Percentiles rank a stretch among this genome's conserved stretches.
Conservation (phyloP, 768 basidiomycete species). For the Mycena galopus region DNA sequence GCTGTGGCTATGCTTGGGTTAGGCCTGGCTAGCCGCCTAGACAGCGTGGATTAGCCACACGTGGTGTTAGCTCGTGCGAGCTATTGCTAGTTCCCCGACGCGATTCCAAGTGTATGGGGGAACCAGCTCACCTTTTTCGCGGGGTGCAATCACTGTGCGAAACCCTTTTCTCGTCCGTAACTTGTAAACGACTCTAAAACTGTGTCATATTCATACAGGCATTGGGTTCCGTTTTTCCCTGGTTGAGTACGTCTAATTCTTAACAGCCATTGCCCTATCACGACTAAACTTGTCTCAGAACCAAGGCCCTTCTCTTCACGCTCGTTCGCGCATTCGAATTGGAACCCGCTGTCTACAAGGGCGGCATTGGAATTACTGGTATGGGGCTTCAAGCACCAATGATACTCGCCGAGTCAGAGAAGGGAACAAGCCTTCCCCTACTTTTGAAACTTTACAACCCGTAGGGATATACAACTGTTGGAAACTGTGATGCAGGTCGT, state of each 20-base stretch:
- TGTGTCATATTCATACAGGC: slow-evolving; percentile 38
- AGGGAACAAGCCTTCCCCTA: neutral
- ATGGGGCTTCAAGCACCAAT: neutral
- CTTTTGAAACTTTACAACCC: no score
- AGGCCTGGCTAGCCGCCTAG: no score
- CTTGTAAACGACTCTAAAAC: no score
- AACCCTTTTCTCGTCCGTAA: no score
- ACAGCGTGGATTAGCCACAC: no score
- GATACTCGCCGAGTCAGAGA: neutral
- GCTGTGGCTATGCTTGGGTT: no score
- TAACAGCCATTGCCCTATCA: neutral
- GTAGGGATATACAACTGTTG: no score
- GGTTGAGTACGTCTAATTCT: slow-evolving; percentile 56
- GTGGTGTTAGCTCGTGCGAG: no score
- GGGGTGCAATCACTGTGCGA: slow-evolving; percentile 47
- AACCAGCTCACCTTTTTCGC: slow-evolving; percentile 73
- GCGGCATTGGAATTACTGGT: neutral
- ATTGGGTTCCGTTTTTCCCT: slow-evolving; percentile 79
- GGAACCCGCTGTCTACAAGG: slow-evolving; percentile 30
- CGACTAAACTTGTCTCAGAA: slow-evolving; percentile 41
- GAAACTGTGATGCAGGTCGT: no score
- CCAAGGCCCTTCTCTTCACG: neutral
- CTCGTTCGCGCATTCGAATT: slow-evolving; percentile 37
- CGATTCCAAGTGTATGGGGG: slow-evolving; percentile 72
- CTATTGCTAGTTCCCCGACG: no score